A percentile compares a stretch with the other conserved stretches of the same genome.
Conservation (phyloP, 768 basidiomycete genomes). For the Psilocybe tampanensis region DNA sequence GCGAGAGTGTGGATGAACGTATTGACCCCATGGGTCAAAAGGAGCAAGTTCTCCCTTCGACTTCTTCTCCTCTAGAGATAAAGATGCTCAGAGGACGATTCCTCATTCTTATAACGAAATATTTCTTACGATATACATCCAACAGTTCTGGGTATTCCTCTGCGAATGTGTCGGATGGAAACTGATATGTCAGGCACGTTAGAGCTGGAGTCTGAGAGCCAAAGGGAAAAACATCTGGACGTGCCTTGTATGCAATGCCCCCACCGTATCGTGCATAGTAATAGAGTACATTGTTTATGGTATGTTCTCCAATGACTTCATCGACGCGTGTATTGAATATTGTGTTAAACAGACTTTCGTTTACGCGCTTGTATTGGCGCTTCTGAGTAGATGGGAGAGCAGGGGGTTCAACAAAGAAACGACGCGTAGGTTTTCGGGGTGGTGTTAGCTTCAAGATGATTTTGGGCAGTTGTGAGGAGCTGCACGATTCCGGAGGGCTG, state of each 20-base stretch:
- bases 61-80: slow-evolving; percentile 48
- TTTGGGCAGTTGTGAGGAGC: not conserved
- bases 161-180: slow-evolving; percentile 40
- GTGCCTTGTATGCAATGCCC: slow-evolving; percentile 62
- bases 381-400: slow-evolving; percentile 38
- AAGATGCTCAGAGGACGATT: slow-evolving; percentile 1
- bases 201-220: not conserved
- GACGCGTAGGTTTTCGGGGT: slow-evolving; percentile 8
- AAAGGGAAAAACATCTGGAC: not conserved
- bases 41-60: slow-evolving; percentile 39
- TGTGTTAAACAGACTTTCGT: slow-evolving; percentile 33
- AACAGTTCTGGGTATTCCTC: slow-evolving; percentile 47
- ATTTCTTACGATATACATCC: slow-evolving; percentile 53
- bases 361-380: slow-evolving; percentile 39
- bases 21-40: slow-evolving; percentile 62
- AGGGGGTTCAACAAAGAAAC: slow-evolving; percentile 42
- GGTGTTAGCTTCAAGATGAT: slow-evolving; percentile 6
- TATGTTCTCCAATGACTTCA: slow-evolving; percentile 63
- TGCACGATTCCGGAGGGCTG: not conserved
- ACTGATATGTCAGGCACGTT: slow-evolving; percentile 35
- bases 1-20: slow-evolving; percentile 65
- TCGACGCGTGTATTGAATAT: slow-evolving; percentile 35
- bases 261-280: slow-evolving; percentile 64
- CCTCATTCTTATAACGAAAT: not conserved
- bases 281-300: slow-evolving; percentile 39